A percentile compares a stretch with the other conserved stretches of the same genome.
phyloP scores from a whole-genome alignment of 768 basidiomycete species.

The Lepiota brunneoincarnata region DNA sequence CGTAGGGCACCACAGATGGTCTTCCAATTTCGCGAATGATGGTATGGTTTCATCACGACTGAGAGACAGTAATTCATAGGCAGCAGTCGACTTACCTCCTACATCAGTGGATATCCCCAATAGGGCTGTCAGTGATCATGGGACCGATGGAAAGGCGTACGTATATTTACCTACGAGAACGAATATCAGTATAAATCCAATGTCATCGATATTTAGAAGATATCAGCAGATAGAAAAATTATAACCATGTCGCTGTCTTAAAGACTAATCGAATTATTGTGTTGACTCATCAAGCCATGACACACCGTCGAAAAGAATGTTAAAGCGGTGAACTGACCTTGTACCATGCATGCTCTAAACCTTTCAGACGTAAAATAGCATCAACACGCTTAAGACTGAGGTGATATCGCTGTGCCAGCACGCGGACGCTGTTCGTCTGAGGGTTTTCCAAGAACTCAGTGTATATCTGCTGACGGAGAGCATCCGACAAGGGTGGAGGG shows the following conservation, averaged over 20 bases:
- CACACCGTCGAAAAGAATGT: slow-evolving; percentile 7
- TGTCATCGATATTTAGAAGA: slow-evolving; percentile 19
- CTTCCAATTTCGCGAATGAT: slow-evolving; percentile 73
- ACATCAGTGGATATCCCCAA: slow-evolving; percentile 6
- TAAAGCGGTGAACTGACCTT: slow-evolving; percentile 49
- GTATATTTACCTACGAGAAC: slow-evolving; percentile 11
- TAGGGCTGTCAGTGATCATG: slow-evolving; percentile 15
- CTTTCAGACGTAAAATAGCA: slow-evolving; percentile 81
- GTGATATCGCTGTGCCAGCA: slow-evolving; percentile 58
- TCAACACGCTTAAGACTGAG: slow-evolving; percentile 78
- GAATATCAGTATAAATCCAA: slow-evolving; percentile 13
- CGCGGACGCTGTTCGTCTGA: slow-evolving; percentile 49
- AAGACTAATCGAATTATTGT: slow-evolving; percentile 87
- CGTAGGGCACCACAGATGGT: slow-evolving; percentile 60
- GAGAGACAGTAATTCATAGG: slow-evolving; percentile 3
- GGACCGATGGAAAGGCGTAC: neutral
- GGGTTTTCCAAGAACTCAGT: slow-evolving; percentile 59
- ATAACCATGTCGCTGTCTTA: slow-evolving; percentile 77
- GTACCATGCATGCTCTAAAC: slow-evolving; percentile 66
- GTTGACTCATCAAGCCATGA: slow-evolving; percentile 52
- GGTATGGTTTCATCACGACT: slow-evolving; percentile 49
- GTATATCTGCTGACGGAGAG: slow-evolving; percentile 56
- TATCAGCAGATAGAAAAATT: slow-evolving; percentile 26
- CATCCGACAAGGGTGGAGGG: slow-evolving; percentile 70
- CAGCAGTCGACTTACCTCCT: slow-evolving; percentile 36